Base-by-base conservation (phyloP, 371 early-diverging fungal genomes). In the Mortierella sp. region DNA sequence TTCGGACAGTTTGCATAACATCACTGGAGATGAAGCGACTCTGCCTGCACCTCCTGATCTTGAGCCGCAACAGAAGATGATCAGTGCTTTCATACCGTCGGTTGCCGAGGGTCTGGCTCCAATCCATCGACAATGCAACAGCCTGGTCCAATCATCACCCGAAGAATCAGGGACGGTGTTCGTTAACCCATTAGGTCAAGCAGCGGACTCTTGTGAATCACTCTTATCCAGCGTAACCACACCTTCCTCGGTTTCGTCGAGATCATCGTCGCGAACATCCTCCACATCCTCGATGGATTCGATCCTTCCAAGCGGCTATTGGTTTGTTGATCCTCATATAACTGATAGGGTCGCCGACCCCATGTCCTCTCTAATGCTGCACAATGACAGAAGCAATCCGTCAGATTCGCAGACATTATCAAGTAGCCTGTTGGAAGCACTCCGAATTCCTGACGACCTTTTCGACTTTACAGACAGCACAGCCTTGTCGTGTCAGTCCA, bases 41-140 rank as follows among this genome's bases (percentile, higher is more conserved):
- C n/a, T n/a, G n/a, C n/a, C n/a, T n/a, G n/a, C 34, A 34, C 34
- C 10, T 41, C 41, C 41, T 6, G 41, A 41, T 16, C 10, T 16
- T 6, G 41, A 41, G 17, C 6, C 41, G 12, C 12, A 10, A 16
- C 16, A 6, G 41, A 17, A 3, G 3, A 17, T 16, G 6, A 41
- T 6, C 16, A 17, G 17, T 17, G 41, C 16, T 13, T n/a, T 31
- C 1, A 4, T 9, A 12, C 8, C 51, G 31, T 34, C 6, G 51
- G n/a, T 51, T 4, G 29, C 21, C 4, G 34, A 17, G 31, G 19
- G 27, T 3, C 17, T 29, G 12, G 17, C 17, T 28, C 48, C 39
- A 57, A 13, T 50, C 24, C 50, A 59, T 50, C 49, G 19, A 50
- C 51, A 59, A 34, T 59, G 24, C 41, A 50, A 37, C 43, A 19